phyloP scores from a whole-genome alignment of 306 rosid species.

The Gastrolobium villosum region DNA sequence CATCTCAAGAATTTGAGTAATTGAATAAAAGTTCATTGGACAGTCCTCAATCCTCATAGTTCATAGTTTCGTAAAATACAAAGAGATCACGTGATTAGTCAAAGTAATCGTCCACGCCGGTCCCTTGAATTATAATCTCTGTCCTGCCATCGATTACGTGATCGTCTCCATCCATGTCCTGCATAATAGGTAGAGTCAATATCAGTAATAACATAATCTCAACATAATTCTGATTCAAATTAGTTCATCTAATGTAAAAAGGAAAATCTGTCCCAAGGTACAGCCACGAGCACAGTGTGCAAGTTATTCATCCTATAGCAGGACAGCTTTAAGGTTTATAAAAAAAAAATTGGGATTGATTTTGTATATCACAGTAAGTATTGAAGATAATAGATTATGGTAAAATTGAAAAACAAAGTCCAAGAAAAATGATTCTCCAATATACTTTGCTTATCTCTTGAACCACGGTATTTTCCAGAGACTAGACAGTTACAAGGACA shows the following conservation, averaged over 20 bases:
- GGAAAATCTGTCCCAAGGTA: background rate
- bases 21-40: no score
- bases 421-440: conserved; percentile 10
- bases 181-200: conserved; percentile 32
- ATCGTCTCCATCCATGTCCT: conserved; percentile 52
- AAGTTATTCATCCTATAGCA: conserved; percentile 9
- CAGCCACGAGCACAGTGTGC: background rate
- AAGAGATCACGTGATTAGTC: no score
- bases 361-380: background rate
- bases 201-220: background rate
- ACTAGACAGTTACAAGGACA: background rate
- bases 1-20: no score
- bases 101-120: conserved; percentile 54
- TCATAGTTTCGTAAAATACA: no score
- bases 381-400: background rate
- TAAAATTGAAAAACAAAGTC: background rate
- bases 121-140: conserved; percentile 54
- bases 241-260: background rate
- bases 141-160: conserved; percentile 53
- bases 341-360: conserved; percentile 18
- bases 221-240: background rate
- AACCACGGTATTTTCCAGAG: conserved; percentile 51
- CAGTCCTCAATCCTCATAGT: no score
- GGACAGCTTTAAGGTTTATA: conserved; percentile 1
- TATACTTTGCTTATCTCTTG: conserved; percentile 57